A percentile compares a stretch with the other conserved stretches of the same genome.
These are phyloP conservation scores for Cucurbita pepo DNA, from an alignment of 306 rosid species.

Conservation along the genomic window DNA sequence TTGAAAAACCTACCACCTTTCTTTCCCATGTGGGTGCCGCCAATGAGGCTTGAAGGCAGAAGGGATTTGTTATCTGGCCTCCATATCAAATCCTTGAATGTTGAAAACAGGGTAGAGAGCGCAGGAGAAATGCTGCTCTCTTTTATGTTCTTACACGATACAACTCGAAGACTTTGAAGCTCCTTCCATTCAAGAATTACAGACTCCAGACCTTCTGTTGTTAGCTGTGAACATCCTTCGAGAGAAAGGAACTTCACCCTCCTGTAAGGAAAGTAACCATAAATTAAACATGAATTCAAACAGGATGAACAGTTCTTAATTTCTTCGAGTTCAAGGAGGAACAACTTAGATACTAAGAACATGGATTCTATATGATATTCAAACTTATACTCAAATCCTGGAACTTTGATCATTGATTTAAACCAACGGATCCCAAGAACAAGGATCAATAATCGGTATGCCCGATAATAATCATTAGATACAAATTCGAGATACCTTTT, in stretches of 20 bases:
- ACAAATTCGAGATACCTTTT: neutral
- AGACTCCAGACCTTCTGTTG: constrained; percentile 59
- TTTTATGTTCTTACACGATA: constrained; percentile 62
- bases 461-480: neutral
- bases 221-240: constrained; percentile 74
- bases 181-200: constrained; percentile 56
- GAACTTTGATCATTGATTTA: neutral
- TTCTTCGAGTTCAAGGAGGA: neutral
- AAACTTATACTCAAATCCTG: neutral
- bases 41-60: constrained; percentile 37
- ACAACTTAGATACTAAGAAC: neutral
- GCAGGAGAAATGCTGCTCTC: constrained; percentile 54
- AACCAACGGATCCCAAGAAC: neutral
- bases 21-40: constrained; percentile 53
- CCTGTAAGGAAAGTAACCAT: constrained; percentile 30
- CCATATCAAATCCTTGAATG: constrained; percentile 73
- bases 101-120: constrained; percentile 41
- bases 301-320: neutral
- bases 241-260: constrained; percentile 43
- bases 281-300: neutral
- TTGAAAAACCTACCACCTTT: constrained; percentile 66
- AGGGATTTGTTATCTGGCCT: constrained; percentile 54
- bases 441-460: neutral
- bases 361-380: neutral
- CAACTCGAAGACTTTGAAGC: constrained; percentile 57